A percentile compares a stretch with the other conserved stretches of the same genome.
These are phyloP conservation scores for Amaranthus hypochondriacus DNA, from an alignment of 148 eudicot species.

Conservation along the genomic window DNA sequence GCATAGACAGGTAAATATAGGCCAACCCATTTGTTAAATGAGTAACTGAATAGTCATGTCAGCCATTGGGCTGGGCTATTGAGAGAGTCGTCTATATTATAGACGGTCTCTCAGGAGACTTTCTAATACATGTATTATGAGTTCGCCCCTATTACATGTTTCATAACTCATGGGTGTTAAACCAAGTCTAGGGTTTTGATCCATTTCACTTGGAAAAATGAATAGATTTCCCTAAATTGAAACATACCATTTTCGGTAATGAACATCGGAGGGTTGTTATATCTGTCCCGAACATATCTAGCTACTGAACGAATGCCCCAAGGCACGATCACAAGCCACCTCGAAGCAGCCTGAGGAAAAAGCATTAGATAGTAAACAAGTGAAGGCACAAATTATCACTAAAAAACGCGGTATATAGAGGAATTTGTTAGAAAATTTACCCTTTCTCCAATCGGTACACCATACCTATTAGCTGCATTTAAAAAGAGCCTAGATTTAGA, in stretches of 20 bases:
- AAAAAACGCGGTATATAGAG: not conserved
- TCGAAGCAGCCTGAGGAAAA: slow-evolving; percentile 61
- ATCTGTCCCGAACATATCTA: slow-evolving; percentile 52
- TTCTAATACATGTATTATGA: too few species aligned
- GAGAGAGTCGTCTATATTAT: too few species aligned
- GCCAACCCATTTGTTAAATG: too few species aligned
- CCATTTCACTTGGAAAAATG: too few species aligned
- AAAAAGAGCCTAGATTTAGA: not conserved
- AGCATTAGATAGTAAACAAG: not conserved
- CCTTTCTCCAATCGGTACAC: slow-evolving; percentile 77
- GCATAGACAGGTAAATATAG: too few species aligned
- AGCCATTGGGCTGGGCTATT: too few species aligned
- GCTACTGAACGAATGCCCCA: slow-evolving; percentile 79
- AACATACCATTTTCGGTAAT: slow-evolving; percentile 81
- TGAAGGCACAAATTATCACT: not conserved
- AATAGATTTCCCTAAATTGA: too few species aligned
- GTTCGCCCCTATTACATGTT: too few species aligned
- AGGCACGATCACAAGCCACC: slow-evolving; percentile 86
- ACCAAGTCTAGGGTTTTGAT: too few species aligned
- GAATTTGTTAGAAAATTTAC: slow-evolving; percentile 30
- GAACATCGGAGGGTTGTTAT: slow-evolving; percentile 63
- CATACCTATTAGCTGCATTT: slow-evolving; percentile 55
- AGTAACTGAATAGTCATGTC: too few species aligned
- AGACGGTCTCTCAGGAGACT: too few species aligned
- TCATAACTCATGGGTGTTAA: too few species aligned